Base-by-base conservation (phyloP, 345 rosid species). In the Lepidium africanum region DNA sequence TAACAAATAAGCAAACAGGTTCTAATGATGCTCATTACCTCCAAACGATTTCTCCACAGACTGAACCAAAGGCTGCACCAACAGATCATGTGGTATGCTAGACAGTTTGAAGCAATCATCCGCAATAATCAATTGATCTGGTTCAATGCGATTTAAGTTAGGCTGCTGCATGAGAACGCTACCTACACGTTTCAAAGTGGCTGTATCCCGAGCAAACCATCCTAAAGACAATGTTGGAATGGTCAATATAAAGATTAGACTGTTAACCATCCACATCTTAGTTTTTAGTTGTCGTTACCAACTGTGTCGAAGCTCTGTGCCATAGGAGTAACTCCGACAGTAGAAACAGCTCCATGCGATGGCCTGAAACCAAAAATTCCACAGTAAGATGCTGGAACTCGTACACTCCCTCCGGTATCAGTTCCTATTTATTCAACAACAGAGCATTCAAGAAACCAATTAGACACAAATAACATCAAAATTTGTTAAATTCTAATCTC, bases 301-400 rank as follows among this genome's bases (percentile, higher is more conserved):
- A 88, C 97, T 60, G 98, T 88, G 79, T 93, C 97, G 30, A 90
- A 88, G 65, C 94, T 88, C 67, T 87, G 98, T 51, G 97, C 85
- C 97, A 90, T 65, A 14, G 97, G 94, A 78, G 78, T 78, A 40
- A 90, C 91, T 70, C 96, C 94, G 5, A 45, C 67, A 3, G 83
- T 82, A 17, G 89, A 80, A 70, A 90, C 77, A 39, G 67, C 82
- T 48, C 73, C 71, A 17, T 84, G 91, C 1, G 98, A 93, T 66
- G 97, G 94, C 12, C 92, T 77, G 64, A 88, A 81, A 14, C 98
- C 97, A 1, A 84, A 78, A 75, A 87, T 85, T 19, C 94, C 85
- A 47, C 97, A 93, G 59, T 87, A 83, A 14, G 92, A 87, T 39
- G 97, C 88, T 1, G 98, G 97, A 63, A 76, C 96, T 81, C 97